Evolutionary conservation across 331 rosid genomes (phyloP), one percentile per base, ranked within the genome.

Genomic region (Phaseolus coccineus): DNA sequence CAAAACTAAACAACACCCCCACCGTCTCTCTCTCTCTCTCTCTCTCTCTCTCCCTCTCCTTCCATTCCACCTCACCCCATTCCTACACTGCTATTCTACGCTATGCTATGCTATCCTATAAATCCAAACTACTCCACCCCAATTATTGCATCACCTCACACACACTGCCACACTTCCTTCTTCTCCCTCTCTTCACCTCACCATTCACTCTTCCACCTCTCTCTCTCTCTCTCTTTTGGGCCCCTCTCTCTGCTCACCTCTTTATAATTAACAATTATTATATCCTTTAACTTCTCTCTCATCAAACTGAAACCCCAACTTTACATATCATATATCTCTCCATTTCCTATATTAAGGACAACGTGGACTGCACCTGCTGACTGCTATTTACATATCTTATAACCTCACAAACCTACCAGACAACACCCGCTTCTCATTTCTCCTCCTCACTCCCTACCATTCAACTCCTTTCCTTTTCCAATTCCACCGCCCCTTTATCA

Each of bases 301-400:
- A 44, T 77, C 2, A 51, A 19, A 63, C 47, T 14, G 1, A 12
- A 4, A n/a, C 77, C n/a, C 52, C n/a, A 6, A 47, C 52, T 3
- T 2, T 4, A 14, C n/a, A 14, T 50, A 50, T 58, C 30, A 42
- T 65, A 77, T 59, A 67, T 59, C 37, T 57, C 87, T 86, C 89
- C 66, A 82, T 84, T 81, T 82, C 82, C 94, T 61, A 58, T 61
- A 58, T 85, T 84, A 74, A 87, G 94, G 97, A 90, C 94, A 90
- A 90, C 89, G 74, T 87, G 79, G 87, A 88, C 91, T 89, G 96
- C 96, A 85, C 77, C 78, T 90, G 94, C 96, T 92, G 94, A 92
- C 96, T 86, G 81, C 62, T 87, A 88, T 90, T 87, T 92, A 89
- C 73, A 83, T 90, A 85, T 89, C 87, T 90, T 90, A 81, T 80